Percentiles rank a stretch among this genome's conserved stretches.
These are phyloP conservation scores for Syzygium oleosum DNA, from an alignment of 345 rosid genomes.

Conservation along the genomic window DNA sequence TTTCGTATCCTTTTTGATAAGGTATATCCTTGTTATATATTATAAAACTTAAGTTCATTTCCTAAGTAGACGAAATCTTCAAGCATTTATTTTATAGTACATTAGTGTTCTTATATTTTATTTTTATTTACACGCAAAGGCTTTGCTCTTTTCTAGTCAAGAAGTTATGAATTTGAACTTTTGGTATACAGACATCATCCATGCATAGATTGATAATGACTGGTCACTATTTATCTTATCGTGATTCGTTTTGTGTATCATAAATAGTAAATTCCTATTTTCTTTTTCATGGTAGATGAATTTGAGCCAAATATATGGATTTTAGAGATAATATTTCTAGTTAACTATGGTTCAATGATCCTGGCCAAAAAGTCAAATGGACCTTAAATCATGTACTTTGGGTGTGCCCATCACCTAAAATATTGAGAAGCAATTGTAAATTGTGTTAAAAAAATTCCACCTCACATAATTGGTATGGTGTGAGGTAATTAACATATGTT, in stretches of 20 bases:
- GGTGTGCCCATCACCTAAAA: not conserved
- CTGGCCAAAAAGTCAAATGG: not conserved
- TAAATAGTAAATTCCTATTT: not conserved
- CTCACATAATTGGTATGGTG: not conserved
- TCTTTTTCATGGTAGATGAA: not conserved
- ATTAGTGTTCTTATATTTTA: too few relatives aligned
- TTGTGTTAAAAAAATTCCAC: not conserved
- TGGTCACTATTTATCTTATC: not conserved
- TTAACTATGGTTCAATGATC: not conserved
- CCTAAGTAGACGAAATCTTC: not conserved
- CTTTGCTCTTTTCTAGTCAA: not conserved
- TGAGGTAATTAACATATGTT: not conserved
- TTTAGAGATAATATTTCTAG: not conserved
- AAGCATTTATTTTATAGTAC: not conserved
- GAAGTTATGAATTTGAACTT: not conserved
- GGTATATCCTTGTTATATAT: not conserved
- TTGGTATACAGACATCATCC: fast-evolving
- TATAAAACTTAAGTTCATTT: not conserved
- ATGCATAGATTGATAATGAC: not conserved
- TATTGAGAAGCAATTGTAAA: not conserved
- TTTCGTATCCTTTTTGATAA: not conserved
- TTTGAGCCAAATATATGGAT: not conserved
- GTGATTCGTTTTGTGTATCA: not conserved
- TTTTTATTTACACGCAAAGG: not conserved
- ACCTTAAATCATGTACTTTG: not conserved